These are phyloP conservation scores for Scheffersomyces lignicola DNA, from an alignment of 1,139 yeast species.

Conservation along the genomic window DNA sequence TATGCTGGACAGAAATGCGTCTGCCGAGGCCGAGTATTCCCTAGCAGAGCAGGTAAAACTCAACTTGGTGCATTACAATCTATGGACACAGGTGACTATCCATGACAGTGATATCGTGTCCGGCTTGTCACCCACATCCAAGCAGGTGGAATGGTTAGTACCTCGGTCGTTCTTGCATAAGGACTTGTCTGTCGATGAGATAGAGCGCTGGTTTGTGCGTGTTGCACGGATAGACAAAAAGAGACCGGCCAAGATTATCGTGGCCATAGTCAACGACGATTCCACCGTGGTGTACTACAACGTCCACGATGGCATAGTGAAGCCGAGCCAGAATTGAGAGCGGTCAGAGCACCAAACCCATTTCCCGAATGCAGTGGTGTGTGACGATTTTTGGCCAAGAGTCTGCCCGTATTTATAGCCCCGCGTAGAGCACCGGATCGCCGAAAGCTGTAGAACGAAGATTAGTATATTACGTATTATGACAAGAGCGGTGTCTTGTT, in stretches of 20 bases:
- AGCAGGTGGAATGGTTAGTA: conserved; percentile 35
- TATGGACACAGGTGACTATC: conserved; percentile 47
- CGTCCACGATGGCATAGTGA: conserved; percentile 59
- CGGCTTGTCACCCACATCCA: conserved; percentile 30
- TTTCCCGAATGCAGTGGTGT: not conserved
- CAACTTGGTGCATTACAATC: conserved; percentile 54
- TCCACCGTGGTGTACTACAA: conserved; percentile 70
- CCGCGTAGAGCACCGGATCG: too few relatives aligned
- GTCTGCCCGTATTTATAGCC: too few relatives aligned
- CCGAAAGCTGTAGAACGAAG: too few relatives aligned
- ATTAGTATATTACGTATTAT: too few relatives aligned
- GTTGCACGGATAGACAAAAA: conserved; percentile 14
- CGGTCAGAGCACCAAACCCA: too few relatives aligned
- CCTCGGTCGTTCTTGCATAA: conserved; percentile 21
- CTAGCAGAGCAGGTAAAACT: conserved; percentile 27
- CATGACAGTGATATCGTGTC: conserved; percentile 20
- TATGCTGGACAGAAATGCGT: not conserved
- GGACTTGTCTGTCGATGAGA: conserved; percentile 21
- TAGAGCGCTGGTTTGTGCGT: conserved; percentile 32
- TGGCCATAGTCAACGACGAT: conserved; percentile 62
- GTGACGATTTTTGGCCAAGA: too few relatives aligned
- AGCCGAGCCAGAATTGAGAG: conserved; percentile 55
- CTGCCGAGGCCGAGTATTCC: conserved; percentile 7
- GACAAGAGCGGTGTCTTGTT: too few relatives aligned
- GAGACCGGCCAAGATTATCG: conserved; percentile 43